Conservation (phyloP, 495 filamentous ascomycete genomes). For the Aspergillus leporis region DNA sequence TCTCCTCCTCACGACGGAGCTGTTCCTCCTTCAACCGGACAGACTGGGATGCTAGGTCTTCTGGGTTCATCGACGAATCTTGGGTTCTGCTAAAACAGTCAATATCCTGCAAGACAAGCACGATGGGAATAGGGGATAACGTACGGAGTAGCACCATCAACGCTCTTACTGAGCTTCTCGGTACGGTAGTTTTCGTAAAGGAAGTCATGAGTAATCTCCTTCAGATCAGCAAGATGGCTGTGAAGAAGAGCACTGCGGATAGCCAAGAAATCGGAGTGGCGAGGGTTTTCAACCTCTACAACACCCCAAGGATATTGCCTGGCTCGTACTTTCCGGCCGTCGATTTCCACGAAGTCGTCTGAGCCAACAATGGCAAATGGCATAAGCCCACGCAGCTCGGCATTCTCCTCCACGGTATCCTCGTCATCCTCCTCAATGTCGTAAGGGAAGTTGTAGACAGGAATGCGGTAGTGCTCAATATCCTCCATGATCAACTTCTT, state of each 20-base stretch:
- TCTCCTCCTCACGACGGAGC: constrained; percentile 97
- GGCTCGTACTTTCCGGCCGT: constrained; percentile 85
- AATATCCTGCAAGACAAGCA: constrained; percentile 9
- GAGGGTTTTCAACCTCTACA: constrained; percentile 98
- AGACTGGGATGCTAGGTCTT: constrained; percentile 93
- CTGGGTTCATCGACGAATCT: constrained; percentile 94
- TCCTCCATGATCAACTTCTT: constrained; percentile 99
- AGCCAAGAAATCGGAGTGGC: constrained; percentile 97
- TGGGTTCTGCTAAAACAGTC: constrained; percentile 39
- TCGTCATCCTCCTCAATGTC: constrained; percentile 99
- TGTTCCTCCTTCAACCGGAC: constrained; percentile 99
- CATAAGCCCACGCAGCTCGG: constrained; percentile 94
- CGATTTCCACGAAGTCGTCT: constrained; percentile 92
- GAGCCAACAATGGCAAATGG: constrained; percentile 98
- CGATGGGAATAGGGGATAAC: constrained; percentile 35
- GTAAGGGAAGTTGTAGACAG: constrained; percentile 99
- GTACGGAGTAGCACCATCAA: constrained; percentile 86
- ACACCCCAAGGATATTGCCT: constrained; percentile 99
- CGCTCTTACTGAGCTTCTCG: constrained; percentile 99
- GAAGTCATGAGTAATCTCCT: constrained; percentile 99
- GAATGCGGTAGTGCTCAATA: constrained; percentile 99
- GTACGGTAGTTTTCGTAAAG: constrained; percentile 99
- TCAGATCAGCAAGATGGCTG: constrained; percentile 94
- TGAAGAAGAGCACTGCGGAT: constrained; percentile 95
- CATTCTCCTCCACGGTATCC: constrained; percentile 98